Percentiles rank a stretch among this genome's conserved stretches.
phyloP scores from a whole-genome alignment of 192 early-diverging fungal species.

The Coemansia sp. region DNA sequence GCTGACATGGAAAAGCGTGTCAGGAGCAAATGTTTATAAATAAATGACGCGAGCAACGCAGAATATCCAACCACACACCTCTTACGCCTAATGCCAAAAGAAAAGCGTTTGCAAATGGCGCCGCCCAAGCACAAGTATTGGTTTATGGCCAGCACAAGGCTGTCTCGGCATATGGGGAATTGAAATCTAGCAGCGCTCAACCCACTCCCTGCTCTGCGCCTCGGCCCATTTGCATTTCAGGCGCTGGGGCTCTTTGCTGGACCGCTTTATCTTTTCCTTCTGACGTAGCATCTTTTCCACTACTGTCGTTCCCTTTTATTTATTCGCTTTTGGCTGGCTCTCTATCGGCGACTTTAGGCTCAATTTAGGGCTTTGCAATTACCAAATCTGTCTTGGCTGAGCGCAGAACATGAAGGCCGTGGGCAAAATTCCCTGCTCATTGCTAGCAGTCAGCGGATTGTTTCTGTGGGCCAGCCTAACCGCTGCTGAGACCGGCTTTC shows the following conservation, averaged over 20 bases:
- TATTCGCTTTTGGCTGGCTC: too few relatives aligned
- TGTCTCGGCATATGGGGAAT: slow-evolving; percentile 2
- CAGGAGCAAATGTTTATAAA: neutral
- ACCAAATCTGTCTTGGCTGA: neutral
- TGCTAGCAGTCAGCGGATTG: neutral
- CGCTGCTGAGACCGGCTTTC: slow-evolving; percentile 25
- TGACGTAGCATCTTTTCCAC: too few relatives aligned
- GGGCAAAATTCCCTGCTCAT: neutral
- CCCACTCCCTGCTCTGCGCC: too few relatives aligned
- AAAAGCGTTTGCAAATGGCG: neutral
- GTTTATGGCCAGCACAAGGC: neutral
- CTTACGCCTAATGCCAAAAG: neutral
- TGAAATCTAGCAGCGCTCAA: neutral
- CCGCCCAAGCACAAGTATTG: neutral
- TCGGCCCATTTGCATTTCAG: too few relatives aligned
- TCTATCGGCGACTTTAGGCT: too few relatives aligned
- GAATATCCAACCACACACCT: too few relatives aligned
- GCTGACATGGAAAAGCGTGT: neutral
- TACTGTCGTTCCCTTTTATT: too few relatives aligned
- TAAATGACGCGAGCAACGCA: neutral
- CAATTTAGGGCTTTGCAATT: too few relatives aligned
- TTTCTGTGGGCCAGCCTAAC: neutral
- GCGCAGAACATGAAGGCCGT: neutral
- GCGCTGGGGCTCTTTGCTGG: neutral
- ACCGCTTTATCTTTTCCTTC: neutral